These are phyloP conservation scores for Pseudonectria buxi DNA, from an alignment of 2,329 filamentous ascomycete species.

Conservation along the genomic window DNA sequence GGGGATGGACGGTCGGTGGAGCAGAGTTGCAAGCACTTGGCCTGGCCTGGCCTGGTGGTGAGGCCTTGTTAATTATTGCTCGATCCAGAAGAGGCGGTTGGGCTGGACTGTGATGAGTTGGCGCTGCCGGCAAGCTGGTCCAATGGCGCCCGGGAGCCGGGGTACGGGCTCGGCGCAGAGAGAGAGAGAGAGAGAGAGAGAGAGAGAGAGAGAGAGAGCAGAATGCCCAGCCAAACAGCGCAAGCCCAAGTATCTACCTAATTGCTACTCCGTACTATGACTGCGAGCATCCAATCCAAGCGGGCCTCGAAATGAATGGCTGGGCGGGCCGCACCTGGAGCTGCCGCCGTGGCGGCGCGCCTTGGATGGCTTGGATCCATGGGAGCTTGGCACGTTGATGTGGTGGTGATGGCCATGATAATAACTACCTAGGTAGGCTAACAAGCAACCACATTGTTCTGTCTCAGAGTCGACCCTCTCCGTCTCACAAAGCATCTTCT, in stretches of 20 bases:
- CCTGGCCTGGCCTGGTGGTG: conserved; percentile 5
- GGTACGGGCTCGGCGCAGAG: conserved; percentile 13
- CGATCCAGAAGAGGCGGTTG: neutral
- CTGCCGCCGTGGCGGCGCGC: no score
- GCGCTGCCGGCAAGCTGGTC: conserved; percentile 30
- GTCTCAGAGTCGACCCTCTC: neutral
- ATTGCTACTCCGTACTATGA: no score
- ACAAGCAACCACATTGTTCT: neutral
- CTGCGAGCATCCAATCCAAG: no score
- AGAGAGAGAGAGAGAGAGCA: conserved; percentile 2
- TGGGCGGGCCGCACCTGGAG: no score
- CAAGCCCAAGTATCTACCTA: no score
- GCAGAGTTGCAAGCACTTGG: neutral
- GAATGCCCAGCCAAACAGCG: neutral
- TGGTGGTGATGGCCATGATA: conserved; percentile 1
- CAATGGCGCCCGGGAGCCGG: conserved; percentile 27
- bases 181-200: neutral
- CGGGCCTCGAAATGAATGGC: no score
- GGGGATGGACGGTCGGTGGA: no score
- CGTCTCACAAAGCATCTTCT: no score
- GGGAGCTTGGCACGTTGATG: neutral
- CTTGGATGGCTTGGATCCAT: no score
- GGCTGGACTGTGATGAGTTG: conserved; percentile 30
- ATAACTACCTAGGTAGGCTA: neutral
- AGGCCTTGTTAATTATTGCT: conserved; percentile 2